Evolutionary conservation across 2,329 filamentous ascomycete species (phyloP), one percentile per base, ranked within the genome.

Genomic region (Periconia macrospinosa): DNA sequence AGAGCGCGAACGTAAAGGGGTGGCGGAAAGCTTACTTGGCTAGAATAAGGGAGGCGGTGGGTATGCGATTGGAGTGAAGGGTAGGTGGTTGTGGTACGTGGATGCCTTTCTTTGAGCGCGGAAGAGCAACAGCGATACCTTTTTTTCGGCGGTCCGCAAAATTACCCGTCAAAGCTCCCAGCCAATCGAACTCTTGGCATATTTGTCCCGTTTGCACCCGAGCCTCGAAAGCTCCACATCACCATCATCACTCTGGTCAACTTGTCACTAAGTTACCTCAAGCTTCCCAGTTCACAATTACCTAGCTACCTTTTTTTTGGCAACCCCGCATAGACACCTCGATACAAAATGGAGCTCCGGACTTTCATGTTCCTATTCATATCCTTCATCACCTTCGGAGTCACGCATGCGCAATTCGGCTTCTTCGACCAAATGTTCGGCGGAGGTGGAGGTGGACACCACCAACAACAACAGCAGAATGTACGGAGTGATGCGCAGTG

Each of bases 401-500:
- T 84, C 57, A 86, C 81, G 3, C 78, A 83, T 53, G 91, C 91
- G 11, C 93, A 97, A 76, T 97, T 97, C 75, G 89, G 91, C 71
- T 96, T 99, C 83, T 99, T 97, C 77, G 92, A 97, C 73, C 91
- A 97, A 67, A 96, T 97, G 91, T 97, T 99, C 74, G 83, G 86
- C 64, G 80, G 81, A 79, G 84, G 53, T 82, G 85, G 60, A 75
- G 83, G 45, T 73, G 81, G 83, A 42, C 79, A 82, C 44, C 83
- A 85, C 44, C 83, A 85, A 46, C 79, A 83, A 50, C 81, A 87
- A 51, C 81, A 87, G 23, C 88, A 91, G 67, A 94, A 97, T 72
- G 90, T 89, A 27, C 84, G 90, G 2, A 95, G 90, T 68, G 93
- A 97, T 76, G 89, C 90, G 14, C 78, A 80, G 20, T 88, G 90